phyloP scores from a whole-genome alignment of 2,329 filamentous ascomycete genomes.

The Lasiodiplodia sp. region DNA sequence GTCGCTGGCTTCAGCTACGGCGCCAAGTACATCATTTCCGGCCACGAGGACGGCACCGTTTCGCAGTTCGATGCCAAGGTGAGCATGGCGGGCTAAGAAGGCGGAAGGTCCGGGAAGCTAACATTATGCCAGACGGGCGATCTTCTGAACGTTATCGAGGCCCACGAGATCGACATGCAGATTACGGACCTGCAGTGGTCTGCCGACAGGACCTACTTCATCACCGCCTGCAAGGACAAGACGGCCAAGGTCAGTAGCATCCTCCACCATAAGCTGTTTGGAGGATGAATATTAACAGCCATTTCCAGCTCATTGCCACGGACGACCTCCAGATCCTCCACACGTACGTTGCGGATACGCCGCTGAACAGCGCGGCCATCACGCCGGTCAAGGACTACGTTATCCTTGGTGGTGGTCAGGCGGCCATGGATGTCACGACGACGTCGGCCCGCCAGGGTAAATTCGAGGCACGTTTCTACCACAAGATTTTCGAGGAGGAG shows the following conservation, averaged over 20 bases:
- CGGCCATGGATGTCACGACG: conserved; percentile 97
- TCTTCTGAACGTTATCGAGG: conserved; percentile 77
- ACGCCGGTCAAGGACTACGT: conserved; percentile 97
- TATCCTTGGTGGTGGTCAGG: conserved; percentile 96
- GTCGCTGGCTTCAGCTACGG: conserved; percentile 97
- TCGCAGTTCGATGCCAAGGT: conserved; percentile 92
- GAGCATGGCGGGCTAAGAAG: conserved; percentile 31
- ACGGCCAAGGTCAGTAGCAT: conserved; percentile 74
- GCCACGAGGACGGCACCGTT: conserved; percentile 94
- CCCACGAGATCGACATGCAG: conserved; percentile 82
- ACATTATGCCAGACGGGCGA: conserved; percentile 70
- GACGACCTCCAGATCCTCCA: conserved; percentile 91
- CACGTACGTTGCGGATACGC: conserved; percentile 90
- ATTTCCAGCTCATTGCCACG: conserved; percentile 74
- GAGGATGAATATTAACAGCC: conserved; percentile 2
- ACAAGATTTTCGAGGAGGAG: conserved; percentile 99
- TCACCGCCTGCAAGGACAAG: conserved; percentile 98
- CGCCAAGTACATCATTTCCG: conserved; percentile 94
- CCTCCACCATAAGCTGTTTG: conserved; percentile 19
- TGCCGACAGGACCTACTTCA: conserved; percentile 93
- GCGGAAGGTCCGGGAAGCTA: not conserved
- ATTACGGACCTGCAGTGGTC: conserved; percentile 97
- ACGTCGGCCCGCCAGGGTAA: conserved; percentile 95
- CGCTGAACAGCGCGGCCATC: conserved; percentile 93
- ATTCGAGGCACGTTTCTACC: conserved; percentile 99